A percentile compares a stretch with the other conserved stretches of the same genome.
Evolutionary conservation across 306 rosid species (phyloP).

Genomic region (Citrullus colocynthis): DNA sequence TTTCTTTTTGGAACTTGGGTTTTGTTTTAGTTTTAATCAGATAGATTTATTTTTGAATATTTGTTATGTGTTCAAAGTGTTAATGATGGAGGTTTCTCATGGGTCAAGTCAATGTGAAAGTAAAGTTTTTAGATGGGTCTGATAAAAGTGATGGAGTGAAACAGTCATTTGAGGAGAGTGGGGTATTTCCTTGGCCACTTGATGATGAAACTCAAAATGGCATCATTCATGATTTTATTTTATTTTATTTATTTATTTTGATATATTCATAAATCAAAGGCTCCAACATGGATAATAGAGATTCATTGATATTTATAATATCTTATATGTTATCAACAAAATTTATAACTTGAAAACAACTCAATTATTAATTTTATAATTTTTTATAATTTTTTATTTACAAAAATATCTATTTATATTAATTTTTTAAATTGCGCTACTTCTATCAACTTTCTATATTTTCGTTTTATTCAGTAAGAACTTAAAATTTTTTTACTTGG

Average conservation of each 20-base stretch:
- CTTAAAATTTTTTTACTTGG: no score
- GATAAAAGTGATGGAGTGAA: not conserved
- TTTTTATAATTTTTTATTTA: no score
- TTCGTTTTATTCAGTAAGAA: no score
- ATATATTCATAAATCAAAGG: no score
- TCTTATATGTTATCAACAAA: no score
- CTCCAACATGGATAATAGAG: no score
- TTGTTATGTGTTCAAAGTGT: not conserved
- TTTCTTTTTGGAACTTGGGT: conserved; percentile 1
- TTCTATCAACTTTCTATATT: not conserved
- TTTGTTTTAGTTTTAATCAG: not conserved
- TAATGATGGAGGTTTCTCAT: not conserved
- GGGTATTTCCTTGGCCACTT: not conserved
- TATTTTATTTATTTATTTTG: not conserved
- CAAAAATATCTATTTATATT: no score
- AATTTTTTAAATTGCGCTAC: not conserved
- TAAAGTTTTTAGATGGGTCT: not conserved
- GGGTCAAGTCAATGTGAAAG: not conserved
- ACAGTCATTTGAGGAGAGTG: not conserved
- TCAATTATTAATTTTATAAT: no score
- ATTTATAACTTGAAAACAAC: no score
- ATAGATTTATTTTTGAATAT: not conserved
- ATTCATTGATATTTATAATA: no score
- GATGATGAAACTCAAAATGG: not conserved
- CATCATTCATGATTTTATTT: not conserved